Base-by-base conservation (phyloP, 176 grass and related monocot genomes). In the Juncus effusus region DNA sequence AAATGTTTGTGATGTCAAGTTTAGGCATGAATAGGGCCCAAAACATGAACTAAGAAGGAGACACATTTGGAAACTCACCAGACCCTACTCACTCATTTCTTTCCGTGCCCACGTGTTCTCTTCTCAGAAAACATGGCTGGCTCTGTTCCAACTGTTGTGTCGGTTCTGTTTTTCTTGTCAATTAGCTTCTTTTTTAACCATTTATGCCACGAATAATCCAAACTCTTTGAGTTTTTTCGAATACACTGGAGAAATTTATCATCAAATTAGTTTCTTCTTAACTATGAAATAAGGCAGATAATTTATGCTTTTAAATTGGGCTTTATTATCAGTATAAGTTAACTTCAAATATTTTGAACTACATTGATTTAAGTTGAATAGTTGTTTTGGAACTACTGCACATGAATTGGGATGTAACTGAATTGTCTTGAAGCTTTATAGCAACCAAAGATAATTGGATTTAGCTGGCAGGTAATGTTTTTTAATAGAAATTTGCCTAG, bases 381-480 rank as follows among this genome's bases (percentile, higher is more conserved):
- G 19, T 28, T 28, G 19, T 28, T 28, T 28, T 28, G 19, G 19
- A 28, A 28, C 19, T 28, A 28, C 19, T 28, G 19, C 19, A 28
- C 19, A 28, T 28, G 19, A 28, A 28, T 28, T 28, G 19, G 19
- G 19, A 28, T 28, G 19, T 28, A 28, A 28, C 19, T 28, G 19
- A 28, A 56, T 69, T 69, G 66, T 5, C 49, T 13, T n/a, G 36
- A 7, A 67, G 13, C 16, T 67, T 64, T 45, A 47, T 10, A 10
- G 16, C 38, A 12, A 9, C 51, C 63, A 36, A 51, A 69, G 40
- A 54, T 7, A 69, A 55, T 69, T 35, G 6, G 5, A 40, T 69
- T 56, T 69, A 40, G 66, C 50, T 69, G 66, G 66, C 66, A 39
- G 40, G 54, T 41, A 37, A 69, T 69, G 66, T 8, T 69, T 41